A percentile compares a stretch with the other conserved stretches of the same genome.
Evolutionary conservation across 208 protist genomes (phyloP).

Genomic region (Acanthamoeba divionensis): DNA sequence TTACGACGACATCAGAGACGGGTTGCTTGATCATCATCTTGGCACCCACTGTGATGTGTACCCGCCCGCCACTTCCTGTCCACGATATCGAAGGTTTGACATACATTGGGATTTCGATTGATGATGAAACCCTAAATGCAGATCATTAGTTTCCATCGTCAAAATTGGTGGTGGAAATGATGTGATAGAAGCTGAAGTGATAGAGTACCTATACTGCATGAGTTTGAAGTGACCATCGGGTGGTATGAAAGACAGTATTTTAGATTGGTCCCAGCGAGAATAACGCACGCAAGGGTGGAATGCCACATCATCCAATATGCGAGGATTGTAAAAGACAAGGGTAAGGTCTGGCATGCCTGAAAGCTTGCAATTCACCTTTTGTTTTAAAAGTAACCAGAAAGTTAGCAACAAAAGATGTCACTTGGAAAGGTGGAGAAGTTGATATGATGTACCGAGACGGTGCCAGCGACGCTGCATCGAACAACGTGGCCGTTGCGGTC

Average conservation of each 20-base stretch:
- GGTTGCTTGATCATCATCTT: neutral
- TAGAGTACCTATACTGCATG: constrained; percentile 29
- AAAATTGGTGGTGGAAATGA: constrained; percentile 20
- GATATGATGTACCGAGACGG: no score
- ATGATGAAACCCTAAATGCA: neutral
- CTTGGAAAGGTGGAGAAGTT: no score
- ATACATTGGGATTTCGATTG: constrained; percentile 57
- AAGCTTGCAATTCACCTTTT: constrained; percentile 30
- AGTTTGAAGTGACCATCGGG: constrained; percentile 78
- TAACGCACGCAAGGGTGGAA: constrained; percentile 84
- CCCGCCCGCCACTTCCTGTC: constrained; percentile 36
- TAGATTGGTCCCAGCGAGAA: constrained; percentile 63
- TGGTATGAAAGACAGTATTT: constrained; percentile 79
- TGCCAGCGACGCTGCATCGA: neutral
- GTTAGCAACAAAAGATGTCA: no score
- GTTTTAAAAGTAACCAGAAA: no score
- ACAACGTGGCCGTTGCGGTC: constrained; percentile 50
- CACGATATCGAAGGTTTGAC: constrained; percentile 69
- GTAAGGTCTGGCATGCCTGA: constrained; percentile 39
- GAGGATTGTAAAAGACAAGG: constrained; percentile 62
- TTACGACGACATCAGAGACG: constrained; percentile 68
- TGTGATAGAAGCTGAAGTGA: neutral
- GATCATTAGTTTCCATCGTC: neutral
- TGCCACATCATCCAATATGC: constrained; percentile 66
- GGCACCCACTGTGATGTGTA: constrained; percentile 50